Percentiles rank a stretch among this genome's conserved stretches.
Evolutionary conservation across 1,284 basidiomycete species (phyloP).

Genomic region (Taiwanofungus camphoratus): DNA sequence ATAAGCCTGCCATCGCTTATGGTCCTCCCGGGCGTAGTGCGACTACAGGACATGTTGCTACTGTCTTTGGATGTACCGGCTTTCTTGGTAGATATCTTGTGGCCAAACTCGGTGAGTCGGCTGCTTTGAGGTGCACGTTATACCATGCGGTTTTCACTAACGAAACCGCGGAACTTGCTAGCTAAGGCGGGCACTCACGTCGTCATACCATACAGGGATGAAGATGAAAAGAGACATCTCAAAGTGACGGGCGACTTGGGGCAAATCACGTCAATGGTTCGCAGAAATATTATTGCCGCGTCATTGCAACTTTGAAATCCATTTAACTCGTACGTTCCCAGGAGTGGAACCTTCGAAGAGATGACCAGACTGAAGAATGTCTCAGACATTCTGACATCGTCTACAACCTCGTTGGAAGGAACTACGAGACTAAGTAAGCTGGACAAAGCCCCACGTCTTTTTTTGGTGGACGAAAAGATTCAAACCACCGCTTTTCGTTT

Average conservation of each 20-base stretch:
- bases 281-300: conserved; percentile 18
- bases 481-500: conserved; percentile 5
- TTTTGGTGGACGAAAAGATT: conserved; percentile 1
- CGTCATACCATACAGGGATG: conserved; percentile 93
- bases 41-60: conserved; percentile 85
- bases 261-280: conserved; percentile 90
- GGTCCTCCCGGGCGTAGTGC: conserved; percentile 86
- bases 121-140: not conserved
- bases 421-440: conserved; percentile 71
- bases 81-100: conserved; percentile 96
- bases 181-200: conserved; percentile 93
- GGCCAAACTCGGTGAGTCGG: conserved; percentile 74
- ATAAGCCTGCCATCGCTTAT: conserved; percentile 64
- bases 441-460: not conserved
- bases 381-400: conserved; percentile 95
- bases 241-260: conserved; percentile 95
- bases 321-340: conserved; percentile 26
- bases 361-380: conserved; percentile 90
- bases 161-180: conserved; percentile 23
- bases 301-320: not conserved
- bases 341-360: conserved; percentile 93
- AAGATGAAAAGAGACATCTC: conserved; percentile 89
- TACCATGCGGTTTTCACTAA: not conserved
- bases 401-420: conserved; percentile 88
- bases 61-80: conserved; percentile 95